Percentiles rank a stretch among this genome's conserved stretches.
phyloP scores from a whole-genome alignment of 768 basidiomycete genomes.

The Rubroboletus pulcherrimus region DNA sequence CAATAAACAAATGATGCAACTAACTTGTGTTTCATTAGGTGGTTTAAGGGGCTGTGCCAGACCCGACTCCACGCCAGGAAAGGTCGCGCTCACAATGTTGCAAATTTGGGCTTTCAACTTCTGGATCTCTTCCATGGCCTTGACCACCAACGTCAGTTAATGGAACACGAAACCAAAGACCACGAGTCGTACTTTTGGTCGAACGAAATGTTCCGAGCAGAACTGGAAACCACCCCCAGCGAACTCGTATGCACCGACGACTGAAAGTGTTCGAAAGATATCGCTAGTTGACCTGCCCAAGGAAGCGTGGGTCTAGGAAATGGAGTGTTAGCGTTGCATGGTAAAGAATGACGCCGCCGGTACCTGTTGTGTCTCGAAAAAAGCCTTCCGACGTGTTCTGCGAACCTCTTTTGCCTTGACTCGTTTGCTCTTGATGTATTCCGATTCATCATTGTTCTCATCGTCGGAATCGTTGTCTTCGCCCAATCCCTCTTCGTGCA shows the following conservation, averaged over 20 bases:
- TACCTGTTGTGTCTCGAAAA: conserved; percentile 81
- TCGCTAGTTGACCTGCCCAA: conserved; percentile 83
- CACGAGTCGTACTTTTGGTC: conserved; percentile 65
- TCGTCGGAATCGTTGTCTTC: conserved; percentile 39
- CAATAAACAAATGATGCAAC: conserved; percentile 3
- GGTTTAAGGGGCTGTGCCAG: conserved; percentile 67
- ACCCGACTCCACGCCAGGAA: conserved; percentile 57
- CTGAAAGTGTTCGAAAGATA: conserved; percentile 81
- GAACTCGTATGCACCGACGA: conserved; percentile 96
- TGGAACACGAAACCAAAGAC: background rate
- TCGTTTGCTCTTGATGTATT: conserved; percentile 45
- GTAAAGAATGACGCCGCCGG: conserved; percentile 12
- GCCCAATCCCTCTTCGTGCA: conserved; percentile 71
- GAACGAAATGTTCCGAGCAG: conserved; percentile 85
- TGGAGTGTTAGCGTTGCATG: background rate
- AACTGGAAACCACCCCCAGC: conserved; percentile 77
- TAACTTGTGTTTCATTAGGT: conserved; percentile 74
- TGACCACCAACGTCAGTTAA: background rate
- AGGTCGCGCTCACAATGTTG: conserved; percentile 77
- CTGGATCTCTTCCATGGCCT: conserved; percentile 99
- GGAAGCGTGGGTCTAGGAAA: conserved; percentile 62
- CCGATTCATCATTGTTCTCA: conserved; percentile 37
- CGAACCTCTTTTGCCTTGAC: conserved; percentile 53
- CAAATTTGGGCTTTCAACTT: conserved; percentile 89
- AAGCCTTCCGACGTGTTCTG: conserved; percentile 65